These are phyloP conservation scores for Suillus subaureus DNA, from an alignment of 768 basidiomycete species.

Conservation along the genomic window DNA sequence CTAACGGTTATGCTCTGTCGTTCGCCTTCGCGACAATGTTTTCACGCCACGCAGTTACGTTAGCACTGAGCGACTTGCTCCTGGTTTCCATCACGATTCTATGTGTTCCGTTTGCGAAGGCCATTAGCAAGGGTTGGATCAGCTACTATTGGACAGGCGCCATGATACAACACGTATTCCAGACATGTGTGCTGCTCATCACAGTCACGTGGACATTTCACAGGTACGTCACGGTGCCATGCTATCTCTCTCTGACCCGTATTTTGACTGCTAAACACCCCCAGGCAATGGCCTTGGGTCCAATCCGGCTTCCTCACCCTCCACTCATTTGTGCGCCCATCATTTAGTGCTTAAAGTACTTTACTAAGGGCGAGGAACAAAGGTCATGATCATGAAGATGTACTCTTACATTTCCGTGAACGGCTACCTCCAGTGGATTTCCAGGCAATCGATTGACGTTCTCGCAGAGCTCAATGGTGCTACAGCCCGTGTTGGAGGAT, in stretches of 20 bases:
- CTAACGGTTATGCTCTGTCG: constrained; percentile 76
- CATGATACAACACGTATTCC: constrained; percentile 78
- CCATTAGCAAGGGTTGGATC: constrained; percentile 77
- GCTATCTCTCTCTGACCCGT: neutral
- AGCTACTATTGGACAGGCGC: constrained; percentile 77
- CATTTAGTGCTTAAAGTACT: constrained; percentile 10
- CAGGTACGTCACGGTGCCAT: constrained; percentile 50
- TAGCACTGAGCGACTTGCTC: constrained; percentile 82
- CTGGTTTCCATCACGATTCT: constrained; percentile 76
- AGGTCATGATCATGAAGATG: constrained; percentile 94
- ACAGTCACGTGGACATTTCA: constrained; percentile 92
- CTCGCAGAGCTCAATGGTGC: constrained; percentile 48
- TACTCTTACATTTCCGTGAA: constrained; percentile 93
- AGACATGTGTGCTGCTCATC: constrained; percentile 68
- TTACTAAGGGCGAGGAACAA: neutral
- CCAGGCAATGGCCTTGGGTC: constrained; percentile 95
- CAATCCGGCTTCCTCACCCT: constrained; percentile 89
- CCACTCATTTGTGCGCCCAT: constrained; percentile 68
- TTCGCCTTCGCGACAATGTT: constrained; percentile 85
- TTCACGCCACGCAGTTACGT: constrained; percentile 78
- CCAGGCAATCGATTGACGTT: constrained; percentile 46
- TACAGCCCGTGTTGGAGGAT: constrained; percentile 57
- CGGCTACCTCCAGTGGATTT: constrained; percentile 69
- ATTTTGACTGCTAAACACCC: neutral
- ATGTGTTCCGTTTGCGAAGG: constrained; percentile 85